Conservation (phyloP, 495 filamentous ascomycete species). For the Penicillium maclennaniae region DNA sequence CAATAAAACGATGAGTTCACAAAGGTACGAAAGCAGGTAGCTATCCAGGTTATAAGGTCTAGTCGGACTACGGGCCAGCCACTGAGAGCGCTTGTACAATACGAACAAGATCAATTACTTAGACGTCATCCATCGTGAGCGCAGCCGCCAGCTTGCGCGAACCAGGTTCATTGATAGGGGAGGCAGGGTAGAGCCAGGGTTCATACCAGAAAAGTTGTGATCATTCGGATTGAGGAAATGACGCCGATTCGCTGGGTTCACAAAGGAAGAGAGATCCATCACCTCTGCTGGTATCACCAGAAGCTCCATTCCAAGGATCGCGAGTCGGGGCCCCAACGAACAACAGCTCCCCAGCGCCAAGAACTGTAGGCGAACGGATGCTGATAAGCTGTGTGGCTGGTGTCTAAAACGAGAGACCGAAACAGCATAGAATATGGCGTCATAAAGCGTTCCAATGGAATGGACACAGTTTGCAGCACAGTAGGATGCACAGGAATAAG, state of each 20-base stretch:
- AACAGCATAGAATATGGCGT: background rate
- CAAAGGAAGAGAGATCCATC: background rate
- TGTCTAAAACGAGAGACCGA: background rate
- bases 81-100: background rate
- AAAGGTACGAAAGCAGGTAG: background rate
- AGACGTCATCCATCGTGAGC: background rate
- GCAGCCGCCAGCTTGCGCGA: background rate
- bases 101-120: background rate
- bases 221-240: background rate
- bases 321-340: background rate
- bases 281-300: background rate
- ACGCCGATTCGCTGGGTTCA: conserved; percentile 2
- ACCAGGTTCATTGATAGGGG: background rate
- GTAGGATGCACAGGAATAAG: background rate
- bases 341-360: background rate
- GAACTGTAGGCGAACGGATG: background rate
- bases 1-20: background rate
- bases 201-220: background rate
- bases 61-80: background rate
- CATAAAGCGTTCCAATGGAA: background rate
- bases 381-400: background rate
- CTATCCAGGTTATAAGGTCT: background rate
- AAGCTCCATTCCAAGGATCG: background rate
- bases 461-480: background rate
- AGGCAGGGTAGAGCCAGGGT: background rate